Percentiles rank a stretch among this genome's conserved stretches.
Evolutionary conservation across 768 basidiomycete species (phyloP).

Genomic region (Leucocoprinus leucothites): DNA sequence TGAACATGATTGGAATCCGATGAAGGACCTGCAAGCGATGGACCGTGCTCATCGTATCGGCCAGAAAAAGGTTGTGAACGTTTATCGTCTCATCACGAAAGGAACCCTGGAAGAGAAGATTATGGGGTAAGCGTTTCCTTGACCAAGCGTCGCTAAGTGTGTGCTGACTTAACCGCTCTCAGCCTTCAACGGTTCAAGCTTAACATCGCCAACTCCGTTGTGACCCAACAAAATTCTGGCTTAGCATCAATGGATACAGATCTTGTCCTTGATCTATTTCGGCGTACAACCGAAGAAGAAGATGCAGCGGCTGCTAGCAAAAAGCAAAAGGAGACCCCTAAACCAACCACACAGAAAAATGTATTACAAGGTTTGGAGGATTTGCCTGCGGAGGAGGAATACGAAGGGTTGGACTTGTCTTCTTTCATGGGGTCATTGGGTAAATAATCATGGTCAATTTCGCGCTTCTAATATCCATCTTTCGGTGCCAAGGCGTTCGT

Average conservation of each 20-base stretch:
- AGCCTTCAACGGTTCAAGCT: slow-evolving; percentile 98
- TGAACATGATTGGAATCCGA: slow-evolving; percentile 99
- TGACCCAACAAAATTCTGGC: slow-evolving; percentile 96
- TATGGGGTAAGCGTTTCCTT: slow-evolving; percentile 76
- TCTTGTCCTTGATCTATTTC: slow-evolving; percentile 92
- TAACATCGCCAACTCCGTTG: slow-evolving; percentile 95
- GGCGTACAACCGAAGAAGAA: slow-evolving; percentile 77
- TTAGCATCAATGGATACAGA: slow-evolving; percentile 96
- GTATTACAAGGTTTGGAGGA: slow-evolving; percentile 89
- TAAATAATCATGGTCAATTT: slow-evolving; percentile 29
- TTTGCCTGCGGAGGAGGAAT: slow-evolving; percentile 89
- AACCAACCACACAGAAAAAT: slow-evolving; percentile 74
- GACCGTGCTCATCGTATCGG: slow-evolving; percentile 97
- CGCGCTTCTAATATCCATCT: background rate
- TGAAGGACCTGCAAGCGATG: slow-evolving; percentile 99
- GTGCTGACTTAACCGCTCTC: slow-evolving; percentile 15
- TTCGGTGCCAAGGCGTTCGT: too few relatives aligned
- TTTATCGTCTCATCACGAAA: slow-evolving; percentile 95
- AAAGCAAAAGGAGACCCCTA: slow-evolving; percentile 50
- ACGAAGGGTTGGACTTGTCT: slow-evolving; percentile 80
- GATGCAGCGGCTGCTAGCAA: slow-evolving; percentile 50
- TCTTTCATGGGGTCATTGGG: slow-evolving; percentile 87
- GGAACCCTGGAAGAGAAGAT: slow-evolving; percentile 99
- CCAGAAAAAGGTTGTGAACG: slow-evolving; percentile 98
- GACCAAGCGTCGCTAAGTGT: background rate